Percentiles rank a stretch among this genome's conserved stretches.
Conservation (phyloP, 768 basidiomycete genomes). For the Naganishia antarctica region DNA sequence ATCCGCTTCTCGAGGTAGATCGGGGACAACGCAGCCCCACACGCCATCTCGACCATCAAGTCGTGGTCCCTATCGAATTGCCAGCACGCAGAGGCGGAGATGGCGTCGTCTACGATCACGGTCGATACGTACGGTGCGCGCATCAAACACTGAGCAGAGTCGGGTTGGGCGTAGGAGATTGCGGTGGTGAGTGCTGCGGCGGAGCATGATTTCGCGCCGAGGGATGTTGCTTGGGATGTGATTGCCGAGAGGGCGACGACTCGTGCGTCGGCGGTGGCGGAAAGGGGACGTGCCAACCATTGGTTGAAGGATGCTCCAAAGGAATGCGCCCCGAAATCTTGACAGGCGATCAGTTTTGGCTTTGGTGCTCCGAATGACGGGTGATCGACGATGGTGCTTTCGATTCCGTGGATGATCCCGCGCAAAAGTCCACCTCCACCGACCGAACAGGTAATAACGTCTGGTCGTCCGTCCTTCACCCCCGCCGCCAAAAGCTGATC, state of each 20-base stretch:
- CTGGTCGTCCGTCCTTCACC: constrained; percentile 17
- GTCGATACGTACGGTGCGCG: constrained; percentile 14
- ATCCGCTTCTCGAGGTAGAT: constrained; percentile 19
- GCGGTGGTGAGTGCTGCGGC: constrained; percentile 12
- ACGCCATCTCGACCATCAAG: constrained; percentile 25
- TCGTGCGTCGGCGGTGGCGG: not conserved
- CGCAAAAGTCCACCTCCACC: constrained; percentile 42
- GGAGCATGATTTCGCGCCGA: constrained; percentile 32
- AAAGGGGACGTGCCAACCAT: not conserved
- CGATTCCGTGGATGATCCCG: constrained; percentile 37
- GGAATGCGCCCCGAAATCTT: constrained; percentile 25
- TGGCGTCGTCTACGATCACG: constrained; percentile 25
- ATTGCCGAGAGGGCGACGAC: constrained; percentile 37
- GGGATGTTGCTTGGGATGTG: constrained; percentile 38
- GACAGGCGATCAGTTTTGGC: constrained; percentile 23
- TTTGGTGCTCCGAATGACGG: not conserved
- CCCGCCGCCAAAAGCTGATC: constrained; percentile 26
- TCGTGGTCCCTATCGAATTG: constrained; percentile 21
- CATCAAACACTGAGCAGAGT: not conserved
- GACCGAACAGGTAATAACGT: constrained; percentile 38
- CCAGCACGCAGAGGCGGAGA: constrained; percentile 24
- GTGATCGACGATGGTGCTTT: not conserved
- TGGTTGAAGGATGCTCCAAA: constrained; percentile 23
- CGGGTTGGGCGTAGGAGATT: constrained; percentile 9
- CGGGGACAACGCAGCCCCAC: constrained; percentile 14